Evolutionary conservation across 1,284 basidiomycete genomes (phyloP).

Genomic region (Naganishia cerealis): DNA sequence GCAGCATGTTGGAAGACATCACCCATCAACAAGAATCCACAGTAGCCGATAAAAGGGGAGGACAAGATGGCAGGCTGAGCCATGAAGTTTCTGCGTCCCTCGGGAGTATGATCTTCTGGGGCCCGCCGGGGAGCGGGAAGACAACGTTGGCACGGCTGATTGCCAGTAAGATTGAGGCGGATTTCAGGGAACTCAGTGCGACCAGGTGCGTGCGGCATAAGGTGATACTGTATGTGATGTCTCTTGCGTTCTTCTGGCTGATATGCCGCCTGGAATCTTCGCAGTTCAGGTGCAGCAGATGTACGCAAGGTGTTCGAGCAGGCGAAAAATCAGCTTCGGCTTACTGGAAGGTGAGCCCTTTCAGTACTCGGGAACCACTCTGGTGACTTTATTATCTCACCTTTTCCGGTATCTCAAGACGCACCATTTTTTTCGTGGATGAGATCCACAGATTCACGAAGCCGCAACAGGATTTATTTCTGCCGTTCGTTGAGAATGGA

Average conservation of each 20-base stretch:
- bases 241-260: neutral
- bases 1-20: conserved; percentile 45
- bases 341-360: conserved; percentile 59
- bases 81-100: conserved; percentile 35
- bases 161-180: conserved; percentile 62
- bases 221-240: conserved; percentile 37
- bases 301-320: conserved; percentile 79
- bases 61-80: neutral
- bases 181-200: conserved; percentile 74
- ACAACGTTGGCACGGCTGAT: conserved; percentile 72
- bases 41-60: neutral
- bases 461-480: conserved; percentile 78
- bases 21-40: neutral
- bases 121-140: conserved; percentile 53
- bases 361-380: neutral
- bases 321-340: conserved; percentile 67
- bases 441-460: conserved; percentile 86
- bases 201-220: conserved; percentile 55
- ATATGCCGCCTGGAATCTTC: conserved; percentile 44
- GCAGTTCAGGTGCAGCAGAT: conserved; percentile 68
- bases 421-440: conserved; percentile 73
- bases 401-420: conserved; percentile 11
- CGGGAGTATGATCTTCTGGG: conserved; percentile 53
- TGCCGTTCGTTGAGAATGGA: conserved; percentile 77
- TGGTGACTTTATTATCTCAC: neutral